These are phyloP conservation scores for Aspergillus sp. DNA, from an alignment of 2,329 filamentous ascomycete species.

Conservation along the genomic window DNA sequence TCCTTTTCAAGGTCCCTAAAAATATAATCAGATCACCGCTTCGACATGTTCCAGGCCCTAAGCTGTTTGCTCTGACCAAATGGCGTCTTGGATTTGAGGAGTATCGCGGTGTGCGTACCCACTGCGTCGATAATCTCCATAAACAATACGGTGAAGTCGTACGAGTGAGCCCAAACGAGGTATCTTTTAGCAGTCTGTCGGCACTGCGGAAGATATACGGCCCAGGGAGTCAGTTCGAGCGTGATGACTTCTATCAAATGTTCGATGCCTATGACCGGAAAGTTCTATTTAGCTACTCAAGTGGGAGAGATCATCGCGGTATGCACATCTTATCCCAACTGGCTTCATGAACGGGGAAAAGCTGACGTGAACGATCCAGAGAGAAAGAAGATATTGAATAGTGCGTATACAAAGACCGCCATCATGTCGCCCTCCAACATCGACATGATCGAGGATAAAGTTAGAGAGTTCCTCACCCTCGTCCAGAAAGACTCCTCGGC, in stretches of 20 bases:
- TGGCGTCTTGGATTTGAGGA: conserved; percentile 49
- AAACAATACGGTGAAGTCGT: conserved; percentile 47
- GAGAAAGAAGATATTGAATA: conserved; percentile 53
- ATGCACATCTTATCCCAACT: neutral
- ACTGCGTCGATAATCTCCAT: conserved; percentile 45
- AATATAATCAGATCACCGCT: neutral
- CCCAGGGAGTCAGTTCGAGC: conserved; percentile 51
- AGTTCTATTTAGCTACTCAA: conserved; percentile 54
- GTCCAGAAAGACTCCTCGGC: conserved; percentile 33
- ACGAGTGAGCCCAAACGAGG: conserved; percentile 48
- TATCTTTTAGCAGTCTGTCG: conserved; percentile 44
- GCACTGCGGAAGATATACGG: conserved; percentile 56
- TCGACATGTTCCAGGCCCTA: conserved; percentile 32
- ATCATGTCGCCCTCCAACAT: conserved; percentile 38
- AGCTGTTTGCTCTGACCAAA: conserved; percentile 41
- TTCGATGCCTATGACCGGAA: conserved; percentile 54
- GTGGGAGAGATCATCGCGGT: conserved; percentile 2
- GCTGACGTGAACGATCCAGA: conserved; percentile 44
- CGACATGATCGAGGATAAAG: conserved; percentile 41
- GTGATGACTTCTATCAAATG: conserved; percentile 55
- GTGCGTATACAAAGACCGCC: conserved; percentile 53
- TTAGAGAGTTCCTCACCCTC: conserved; percentile 41
- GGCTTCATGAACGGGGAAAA: neutral
- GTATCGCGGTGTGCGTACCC: conserved; percentile 44
- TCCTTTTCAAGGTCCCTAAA: neutral